Percentiles rank a stretch among this genome's conserved stretches.
Conservation (phyloP, 1,284 basidiomycete species). For the Cerrena zonata region DNA sequence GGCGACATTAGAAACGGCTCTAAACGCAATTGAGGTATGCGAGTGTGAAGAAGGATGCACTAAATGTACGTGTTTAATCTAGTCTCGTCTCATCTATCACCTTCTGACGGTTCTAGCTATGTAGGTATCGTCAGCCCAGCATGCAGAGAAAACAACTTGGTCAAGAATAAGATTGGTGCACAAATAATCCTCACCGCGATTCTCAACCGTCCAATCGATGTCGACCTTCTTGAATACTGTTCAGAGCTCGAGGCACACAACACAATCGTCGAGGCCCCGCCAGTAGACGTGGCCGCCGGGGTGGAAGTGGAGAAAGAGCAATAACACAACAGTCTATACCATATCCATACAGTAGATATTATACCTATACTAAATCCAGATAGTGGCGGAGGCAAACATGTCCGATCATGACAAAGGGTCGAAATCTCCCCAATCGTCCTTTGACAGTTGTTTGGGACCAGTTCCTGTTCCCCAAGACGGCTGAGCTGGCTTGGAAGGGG, state of each 20-base stretch:
- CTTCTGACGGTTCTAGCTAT: neutral
- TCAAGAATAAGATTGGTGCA: slow-evolving; percentile 71
- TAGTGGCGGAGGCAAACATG: neutral
- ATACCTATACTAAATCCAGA: slow-evolving; percentile 5
- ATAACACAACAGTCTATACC: slow-evolving; percentile 1
- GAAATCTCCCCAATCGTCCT: slow-evolving; percentile 74
- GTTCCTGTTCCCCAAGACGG: slow-evolving; percentile 25
- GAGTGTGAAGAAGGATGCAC: slow-evolving; percentile 69
- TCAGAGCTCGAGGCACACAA: slow-evolving; percentile 20
- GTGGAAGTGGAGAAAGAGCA: slow-evolving; percentile 43
- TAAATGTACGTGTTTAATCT: slow-evolving; percentile 49
- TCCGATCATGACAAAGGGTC: slow-evolving; percentile 60
- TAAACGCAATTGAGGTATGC: slow-evolving; percentile 61
- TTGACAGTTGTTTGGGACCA: slow-evolving; percentile 43
- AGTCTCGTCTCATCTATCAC: neutral
- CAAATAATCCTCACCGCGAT: slow-evolving; percentile 59
- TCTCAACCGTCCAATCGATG: slow-evolving; percentile 49
- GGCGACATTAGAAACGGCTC: slow-evolving; percentile 60
- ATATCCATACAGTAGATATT: slow-evolving; percentile 6
- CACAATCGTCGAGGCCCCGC: slow-evolving; percentile 52
- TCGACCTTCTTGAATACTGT: slow-evolving; percentile 31
- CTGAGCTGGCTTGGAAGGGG: slow-evolving; percentile 53
- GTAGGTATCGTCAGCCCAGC: slow-evolving; percentile 57
- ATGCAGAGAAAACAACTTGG: slow-evolving; percentile 64
- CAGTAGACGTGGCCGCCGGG: slow-evolving; percentile 42